Evolutionary conservation across 2,329 filamentous ascomycete species (phyloP).

Genomic region (Sordariomycetes sp.): DNA sequence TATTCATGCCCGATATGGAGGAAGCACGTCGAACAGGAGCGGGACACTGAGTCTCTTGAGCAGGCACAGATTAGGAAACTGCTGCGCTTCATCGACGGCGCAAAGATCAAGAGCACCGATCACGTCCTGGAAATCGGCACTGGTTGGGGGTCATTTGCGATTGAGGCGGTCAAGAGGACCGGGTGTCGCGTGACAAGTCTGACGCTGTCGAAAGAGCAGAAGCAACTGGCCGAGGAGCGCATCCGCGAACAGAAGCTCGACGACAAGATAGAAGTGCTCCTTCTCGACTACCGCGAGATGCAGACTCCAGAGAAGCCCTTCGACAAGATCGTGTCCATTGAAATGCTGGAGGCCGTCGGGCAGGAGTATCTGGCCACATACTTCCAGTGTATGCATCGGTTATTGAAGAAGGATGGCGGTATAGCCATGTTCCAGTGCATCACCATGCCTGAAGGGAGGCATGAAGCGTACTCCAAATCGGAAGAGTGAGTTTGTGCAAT

Average conservation of each 20-base stretch:
- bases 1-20: conserved; percentile 66
- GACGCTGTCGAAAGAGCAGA: conserved; percentile 62
- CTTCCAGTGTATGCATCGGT: conserved; percentile 52
- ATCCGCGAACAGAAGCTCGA: conserved; percentile 52
- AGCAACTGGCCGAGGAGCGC: conserved; percentile 54
- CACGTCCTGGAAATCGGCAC: conserved; percentile 69
- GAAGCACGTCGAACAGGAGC: conserved; percentile 27
- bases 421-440: conserved; percentile 69
- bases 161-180: conserved; percentile 55
- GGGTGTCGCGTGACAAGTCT: conserved; percentile 61
- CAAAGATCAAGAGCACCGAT: conserved; percentile 52
- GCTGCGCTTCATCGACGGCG: conserved; percentile 54
- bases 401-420: conserved; percentile 57
- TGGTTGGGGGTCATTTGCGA: conserved; percentile 68
- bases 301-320: conserved; percentile 43
- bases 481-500: conserved; percentile 41
- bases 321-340: conserved; percentile 66
- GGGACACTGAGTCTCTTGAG: conserved; percentile 57
- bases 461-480: conserved; percentile 54
- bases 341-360: conserved; percentile 71
- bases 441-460: conserved; percentile 63
- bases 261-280: conserved; percentile 52
- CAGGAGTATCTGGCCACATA: conserved; percentile 50
- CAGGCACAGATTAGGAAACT: conserved; percentile 61
- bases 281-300: conserved; percentile 61